Base-by-base conservation (phyloP, 2,329 filamentous ascomycete genomes). In the Fusarium sp. region DNA sequence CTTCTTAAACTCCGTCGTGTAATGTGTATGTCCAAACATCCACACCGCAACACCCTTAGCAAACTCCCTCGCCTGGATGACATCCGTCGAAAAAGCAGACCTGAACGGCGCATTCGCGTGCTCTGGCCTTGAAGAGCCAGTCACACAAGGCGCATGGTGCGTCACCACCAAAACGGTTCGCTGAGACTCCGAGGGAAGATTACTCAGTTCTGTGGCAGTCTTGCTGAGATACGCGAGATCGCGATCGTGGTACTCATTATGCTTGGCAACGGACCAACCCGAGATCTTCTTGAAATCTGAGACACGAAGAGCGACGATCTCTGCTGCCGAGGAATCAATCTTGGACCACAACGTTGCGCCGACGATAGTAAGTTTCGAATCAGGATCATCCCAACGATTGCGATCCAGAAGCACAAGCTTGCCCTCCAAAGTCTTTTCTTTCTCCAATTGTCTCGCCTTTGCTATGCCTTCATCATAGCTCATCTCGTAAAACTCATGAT, bases 341-440 rank as follows among this genome's bases (percentile, higher is more conserved):
- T 75, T 67, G 2, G 86, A 88, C 84, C 86, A 88, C 0, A 90
- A 78, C 3, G 86, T 88, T 65, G 85, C 88, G 8, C 87, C 87
- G 3, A 89, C 74, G 4, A 89, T 75, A 4, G 82, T 85, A n/a
- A 88, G 53, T 26, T 72, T 72, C 1, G 82, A 81, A 3, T 75
- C 75, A 2, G 78, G 73, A 18, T 84, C 81, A 26, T 78, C 74
- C 65, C 79, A 82, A 8, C 80, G 70, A 18, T 75, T 75, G 18
- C 79, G 78, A 65, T 87, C 75, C 37, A 88, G 71, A 6, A 88
- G 68, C 6, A 81, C 74, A 12, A 87, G 53, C 34, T 77, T 80
- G 0, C 78, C 78, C 0, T 54, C 56, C 13, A 86, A 70, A 1
- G 47, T 53, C 1, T 79, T 75, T 55, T 86, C 83, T 4, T 74